phyloP scores from a whole-genome alignment of 345 rosid species.

The Linum trigynum region DNA sequence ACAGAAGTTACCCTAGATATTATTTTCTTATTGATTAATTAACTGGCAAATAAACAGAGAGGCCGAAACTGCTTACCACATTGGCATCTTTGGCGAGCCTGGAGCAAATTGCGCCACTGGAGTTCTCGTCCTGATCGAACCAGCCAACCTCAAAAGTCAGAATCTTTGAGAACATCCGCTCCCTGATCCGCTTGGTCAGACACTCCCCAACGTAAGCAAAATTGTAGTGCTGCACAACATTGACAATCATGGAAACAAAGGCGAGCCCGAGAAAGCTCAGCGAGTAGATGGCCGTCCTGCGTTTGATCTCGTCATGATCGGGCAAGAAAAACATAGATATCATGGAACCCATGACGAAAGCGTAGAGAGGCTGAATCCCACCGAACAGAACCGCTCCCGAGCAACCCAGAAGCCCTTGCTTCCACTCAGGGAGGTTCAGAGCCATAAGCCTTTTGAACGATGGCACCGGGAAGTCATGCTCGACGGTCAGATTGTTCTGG shows the following conservation, averaged over 20 bases:
- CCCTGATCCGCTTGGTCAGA: slow-evolving; percentile 55
- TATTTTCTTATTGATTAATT: no score
- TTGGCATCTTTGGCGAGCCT: slow-evolving; percentile 63
- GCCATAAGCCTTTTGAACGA: slow-evolving; percentile 52
- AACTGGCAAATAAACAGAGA: background rate
- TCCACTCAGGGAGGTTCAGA: slow-evolving; percentile 60
- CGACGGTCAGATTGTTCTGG: background rate
- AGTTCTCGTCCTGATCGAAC: slow-evolving; percentile 63
- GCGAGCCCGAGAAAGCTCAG: slow-evolving; percentile 36
- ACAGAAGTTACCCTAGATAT: no score
- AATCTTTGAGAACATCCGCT: slow-evolving; percentile 56
- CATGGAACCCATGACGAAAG: slow-evolving; percentile 45
- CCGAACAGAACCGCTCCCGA: slow-evolving; percentile 51
- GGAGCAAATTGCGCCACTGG: slow-evolving; percentile 58
- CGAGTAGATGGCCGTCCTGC: slow-evolving; percentile 36
- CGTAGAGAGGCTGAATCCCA: slow-evolving; percentile 51
- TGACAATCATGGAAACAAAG: slow-evolving; percentile 35
- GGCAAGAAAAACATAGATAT: slow-evolving; percentile 37
- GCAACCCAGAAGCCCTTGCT: slow-evolving; percentile 39
- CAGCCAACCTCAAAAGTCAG: slow-evolving; percentile 67
- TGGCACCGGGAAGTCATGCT: slow-evolving; percentile 27
- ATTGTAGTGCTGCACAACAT: slow-evolving; percentile 47
- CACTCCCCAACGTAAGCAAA: slow-evolving; percentile 63
- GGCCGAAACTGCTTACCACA: slow-evolving; percentile 30
- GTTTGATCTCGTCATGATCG: slow-evolving; percentile 46